Evolutionary conservation across 805 yeast genomes (phyloP).

Genomic region (Candida taoyuanica): DNA sequence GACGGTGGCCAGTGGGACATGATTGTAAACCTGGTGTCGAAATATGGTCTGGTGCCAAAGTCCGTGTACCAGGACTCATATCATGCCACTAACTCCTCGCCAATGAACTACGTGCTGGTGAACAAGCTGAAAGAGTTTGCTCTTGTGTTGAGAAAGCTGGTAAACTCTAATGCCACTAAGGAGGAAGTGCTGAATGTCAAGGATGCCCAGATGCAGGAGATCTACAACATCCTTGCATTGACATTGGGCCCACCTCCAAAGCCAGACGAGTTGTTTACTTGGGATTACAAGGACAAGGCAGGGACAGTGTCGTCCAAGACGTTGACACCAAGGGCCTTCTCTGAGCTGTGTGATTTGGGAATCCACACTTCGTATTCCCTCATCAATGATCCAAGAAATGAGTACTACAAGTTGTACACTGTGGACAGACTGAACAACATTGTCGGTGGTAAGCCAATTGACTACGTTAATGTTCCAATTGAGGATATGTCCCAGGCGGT

Average conservation of each 20-base stretch:
- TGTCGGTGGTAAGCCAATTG: constrained; percentile 59
- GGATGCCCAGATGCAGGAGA: constrained; percentile 48
- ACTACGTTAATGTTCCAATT: constrained; percentile 63
- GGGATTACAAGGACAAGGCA: constrained; percentile 74
- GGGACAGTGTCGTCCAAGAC: constrained; percentile 40
- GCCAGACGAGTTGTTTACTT: constrained; percentile 57
- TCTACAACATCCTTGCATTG: constrained; percentile 59
- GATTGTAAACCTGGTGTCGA: constrained; percentile 68
- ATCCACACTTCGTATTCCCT: constrained; percentile 54
- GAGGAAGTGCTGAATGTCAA: constrained; percentile 33
- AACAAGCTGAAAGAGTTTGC: constrained; percentile 74
- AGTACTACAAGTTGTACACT: constrained; percentile 53
- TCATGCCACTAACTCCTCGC: constrained; percentile 42
- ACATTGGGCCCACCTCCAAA: constrained; percentile 74
- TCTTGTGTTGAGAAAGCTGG: constrained; percentile 50
- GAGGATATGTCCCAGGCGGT: constrained; percentile 53
- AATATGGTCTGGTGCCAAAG: constrained; percentile 80
- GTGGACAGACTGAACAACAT: constrained; percentile 74
- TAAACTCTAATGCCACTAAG: constrained; percentile 37
- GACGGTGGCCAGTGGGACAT: constrained; percentile 89
- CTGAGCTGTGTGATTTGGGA: constrained; percentile 49
- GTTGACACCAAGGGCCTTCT: constrained; percentile 62
- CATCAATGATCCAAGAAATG: constrained; percentile 77
- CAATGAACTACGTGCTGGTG: constrained; percentile 58
- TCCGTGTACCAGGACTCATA: constrained; percentile 63